Evolutionary conservation across 306 rosid genomes (phyloP), one percentile per base, ranked within the genome.

Genomic region (Mimosa pudica): DNA sequence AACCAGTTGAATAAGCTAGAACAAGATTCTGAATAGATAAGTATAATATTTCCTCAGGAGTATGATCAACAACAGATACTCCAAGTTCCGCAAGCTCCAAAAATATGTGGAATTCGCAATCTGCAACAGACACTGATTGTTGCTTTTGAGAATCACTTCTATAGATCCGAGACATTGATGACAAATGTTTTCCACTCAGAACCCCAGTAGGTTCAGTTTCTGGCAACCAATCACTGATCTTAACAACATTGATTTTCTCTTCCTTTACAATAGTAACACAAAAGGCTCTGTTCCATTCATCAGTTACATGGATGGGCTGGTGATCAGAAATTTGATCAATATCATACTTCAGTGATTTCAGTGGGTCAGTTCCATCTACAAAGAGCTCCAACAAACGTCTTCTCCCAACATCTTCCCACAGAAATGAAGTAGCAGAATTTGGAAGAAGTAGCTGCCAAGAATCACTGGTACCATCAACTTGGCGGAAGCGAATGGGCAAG

Each of bases 391-490:
- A 78, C 60, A 90, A 82, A 64, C 58, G 98, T 78, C 94, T 89
- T 88, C 98, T 90, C 84, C 98, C 99, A 79, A 93, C 92, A 87
- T 95, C 99, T 87, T 93, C 99, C 99, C 99, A 95, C 63, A 93
- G 72, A 87, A 95, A 95, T 32, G 99, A 89, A 83, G 91, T 88
- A 55, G 98, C 87, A 30, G 94, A 76, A 74, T 89, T 91, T 48
- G 99, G 96, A 85, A 82, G 90, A 79, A 93, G 98, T 83, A 90
- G 78, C 78, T 87, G 84, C 99, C 99, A 95, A 10, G 98, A 92
- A 84, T 91, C 97, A 71, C 80, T 57, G 10, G 82, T 73, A 78
- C 98, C 97, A 81, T 90, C 96, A 54, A 85, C 96, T 88, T 95
- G 99, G 79, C 97, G 98, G 81, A 91, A 80, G 83, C 71, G 93